phyloP scores from a whole-genome alignment of 257 asterid genomes.

The Solanum paucissectum region DNA sequence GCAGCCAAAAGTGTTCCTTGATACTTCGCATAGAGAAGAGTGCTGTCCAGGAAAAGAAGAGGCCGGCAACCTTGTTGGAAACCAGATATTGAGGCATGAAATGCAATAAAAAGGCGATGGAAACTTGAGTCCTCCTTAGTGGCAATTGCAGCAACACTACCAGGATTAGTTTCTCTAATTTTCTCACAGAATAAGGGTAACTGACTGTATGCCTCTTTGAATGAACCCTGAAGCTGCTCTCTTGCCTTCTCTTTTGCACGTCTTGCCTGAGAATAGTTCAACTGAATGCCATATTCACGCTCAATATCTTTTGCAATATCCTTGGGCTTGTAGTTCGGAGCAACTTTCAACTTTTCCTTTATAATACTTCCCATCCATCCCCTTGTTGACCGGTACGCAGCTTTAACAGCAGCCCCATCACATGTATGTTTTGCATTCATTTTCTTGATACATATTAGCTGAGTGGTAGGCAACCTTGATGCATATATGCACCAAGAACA shows the following conservation, averaged over 20 bases:
- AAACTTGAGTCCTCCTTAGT: conserved; percentile 96
- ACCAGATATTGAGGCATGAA: conserved; percentile 88
- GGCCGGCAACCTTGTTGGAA: conserved; percentile 80
- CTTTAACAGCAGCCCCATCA: conserved; percentile 80
- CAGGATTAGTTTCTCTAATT: conserved; percentile 93
- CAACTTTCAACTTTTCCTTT: conserved; percentile 76
- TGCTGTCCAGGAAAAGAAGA: conserved; percentile 82
- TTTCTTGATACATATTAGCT: conserved; percentile 81
- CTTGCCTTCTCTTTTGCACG: conserved; percentile 98
- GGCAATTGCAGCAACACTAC: conserved; percentile 67
- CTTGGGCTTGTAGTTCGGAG: conserved; percentile 91
- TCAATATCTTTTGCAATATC: conserved; percentile 88
- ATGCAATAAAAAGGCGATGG: conserved; percentile 70
- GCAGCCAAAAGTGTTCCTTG: conserved; percentile 92
- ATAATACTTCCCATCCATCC: conserved; percentile 97
- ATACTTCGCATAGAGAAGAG: conserved; percentile 87
- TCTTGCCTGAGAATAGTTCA: conserved; percentile 97
- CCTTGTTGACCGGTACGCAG: conserved; percentile 88
- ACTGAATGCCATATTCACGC: conserved; percentile 93
- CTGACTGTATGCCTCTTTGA: conserved; percentile 85
- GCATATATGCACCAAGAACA: conserved; percentile 98
- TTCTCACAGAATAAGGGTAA: conserved; percentile 80
- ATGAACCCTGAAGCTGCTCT: conserved; percentile 97
- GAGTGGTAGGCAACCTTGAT: conserved; percentile 88
- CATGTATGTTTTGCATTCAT: conserved; percentile 86